These are phyloP conservation scores for Brachypodium distachyon DNA, from an alignment of 202 grass and related monocot genomes.

Conservation along the genomic window DNA sequence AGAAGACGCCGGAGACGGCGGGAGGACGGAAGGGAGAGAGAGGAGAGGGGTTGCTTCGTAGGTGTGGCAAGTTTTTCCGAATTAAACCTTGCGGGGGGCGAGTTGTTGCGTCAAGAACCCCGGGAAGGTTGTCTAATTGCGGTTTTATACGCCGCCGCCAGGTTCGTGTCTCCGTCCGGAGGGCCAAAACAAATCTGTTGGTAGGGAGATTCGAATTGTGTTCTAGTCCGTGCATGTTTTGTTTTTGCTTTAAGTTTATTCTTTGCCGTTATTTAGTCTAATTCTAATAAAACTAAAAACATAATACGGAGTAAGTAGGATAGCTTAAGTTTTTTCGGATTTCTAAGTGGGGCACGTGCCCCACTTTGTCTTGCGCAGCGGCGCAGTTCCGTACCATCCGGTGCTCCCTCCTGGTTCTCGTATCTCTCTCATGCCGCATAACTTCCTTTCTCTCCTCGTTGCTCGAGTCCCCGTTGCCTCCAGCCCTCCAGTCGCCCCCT, in stretches of 20 bases:
- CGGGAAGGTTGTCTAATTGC: background rate
- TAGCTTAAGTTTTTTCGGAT: too few relatives aligned
- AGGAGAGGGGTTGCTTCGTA: conserved; percentile 12
- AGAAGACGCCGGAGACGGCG: background rate
- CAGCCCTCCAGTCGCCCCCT: too few relatives aligned
- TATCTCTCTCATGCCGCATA: too few relatives aligned
- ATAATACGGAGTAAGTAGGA: too few relatives aligned
- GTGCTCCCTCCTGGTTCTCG: too few relatives aligned
- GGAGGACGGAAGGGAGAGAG: background rate
- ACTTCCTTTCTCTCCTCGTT: too few relatives aligned
- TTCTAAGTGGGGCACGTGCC: too few relatives aligned
- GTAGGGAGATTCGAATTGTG: background rate
- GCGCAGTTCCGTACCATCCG: too few relatives aligned
- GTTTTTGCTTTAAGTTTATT: background rate
- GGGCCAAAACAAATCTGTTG: background rate
- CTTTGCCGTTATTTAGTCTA: background rate
- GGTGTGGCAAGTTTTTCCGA: conserved; percentile 2
- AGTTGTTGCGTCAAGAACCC: background rate
- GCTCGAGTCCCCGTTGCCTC: too few relatives aligned
- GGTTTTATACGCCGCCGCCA: background rate
- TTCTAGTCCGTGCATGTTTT: background rate
- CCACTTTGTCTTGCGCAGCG: too few relatives aligned
- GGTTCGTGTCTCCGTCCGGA: background rate
- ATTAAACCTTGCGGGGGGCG: background rate
- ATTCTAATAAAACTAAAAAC: too few relatives aligned